A percentile compares a stretch with the other conserved stretches of the same genome.
These are phyloP conservation scores for Xerocomellus dryophilus DNA, from an alignment of 768 basidiomycete genomes.

Conservation along the genomic window DNA sequence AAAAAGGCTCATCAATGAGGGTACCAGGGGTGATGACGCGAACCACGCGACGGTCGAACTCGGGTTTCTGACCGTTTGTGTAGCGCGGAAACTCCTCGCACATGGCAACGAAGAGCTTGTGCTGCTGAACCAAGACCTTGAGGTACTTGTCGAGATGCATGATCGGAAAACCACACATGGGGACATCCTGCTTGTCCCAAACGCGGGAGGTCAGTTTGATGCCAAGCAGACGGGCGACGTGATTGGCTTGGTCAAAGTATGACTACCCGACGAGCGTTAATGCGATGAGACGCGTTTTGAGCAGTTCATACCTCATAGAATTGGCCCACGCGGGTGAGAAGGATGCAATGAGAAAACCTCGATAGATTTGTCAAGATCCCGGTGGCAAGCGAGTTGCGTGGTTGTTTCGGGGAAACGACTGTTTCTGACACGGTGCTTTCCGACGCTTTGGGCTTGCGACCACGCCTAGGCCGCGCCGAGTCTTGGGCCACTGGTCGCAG, in stretches of 20 bases:
- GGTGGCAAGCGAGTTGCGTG: slow-evolving; percentile 55
- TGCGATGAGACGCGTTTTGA: not conserved
- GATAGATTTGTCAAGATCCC: slow-evolving; percentile 70
- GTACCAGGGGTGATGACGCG: slow-evolving; percentile 93
- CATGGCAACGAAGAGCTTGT: slow-evolving; percentile 84
- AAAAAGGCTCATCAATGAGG: slow-evolving; percentile 86
- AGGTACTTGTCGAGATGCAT: slow-evolving; percentile 82
- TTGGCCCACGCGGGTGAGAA: slow-evolving; percentile 89
- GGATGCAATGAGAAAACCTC: slow-evolving; percentile 81
- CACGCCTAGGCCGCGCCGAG: slow-evolving; percentile 11
- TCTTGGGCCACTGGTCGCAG: not conserved
- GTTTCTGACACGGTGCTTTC: not conserved
- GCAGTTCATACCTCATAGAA: slow-evolving; percentile 79
- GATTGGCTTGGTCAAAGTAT: slow-evolving; percentile 87
- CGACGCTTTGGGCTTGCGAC: slow-evolving; percentile 15
- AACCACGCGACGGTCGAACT: slow-evolving; percentile 76
- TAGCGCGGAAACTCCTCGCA: slow-evolving; percentile 84
- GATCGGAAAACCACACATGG: slow-evolving; percentile 92
- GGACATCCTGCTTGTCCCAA: slow-evolving; percentile 66
- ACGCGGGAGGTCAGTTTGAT: slow-evolving; percentile 80
- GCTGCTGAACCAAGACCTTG: slow-evolving; percentile 78
- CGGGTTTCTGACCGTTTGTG: slow-evolving; percentile 48
- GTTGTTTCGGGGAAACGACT: slow-evolving; percentile 17
- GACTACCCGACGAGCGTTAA: slow-evolving; percentile 50
- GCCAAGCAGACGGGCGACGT: slow-evolving; percentile 70